Conservation (phyloP, 139 green algal species). For the Coccomyxa sp. region DNA sequence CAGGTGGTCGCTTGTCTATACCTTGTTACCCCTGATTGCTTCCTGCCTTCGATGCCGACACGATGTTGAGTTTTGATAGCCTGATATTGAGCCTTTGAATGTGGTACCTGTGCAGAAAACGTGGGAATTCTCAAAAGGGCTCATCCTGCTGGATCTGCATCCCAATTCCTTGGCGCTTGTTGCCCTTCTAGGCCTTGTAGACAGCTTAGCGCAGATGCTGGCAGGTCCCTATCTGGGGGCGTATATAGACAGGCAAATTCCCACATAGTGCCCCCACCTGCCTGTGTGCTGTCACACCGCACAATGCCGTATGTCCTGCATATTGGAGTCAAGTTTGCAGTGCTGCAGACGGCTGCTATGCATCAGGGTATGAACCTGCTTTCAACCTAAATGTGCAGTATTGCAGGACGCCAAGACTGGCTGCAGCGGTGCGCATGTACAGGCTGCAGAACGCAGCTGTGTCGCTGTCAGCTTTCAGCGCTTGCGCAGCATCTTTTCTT, state of each 20-base stretch:
- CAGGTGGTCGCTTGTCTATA: not conserved
- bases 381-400: too few species aligned
- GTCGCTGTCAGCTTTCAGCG: slow-evolving; percentile 34
- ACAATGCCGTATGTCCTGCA: too few species aligned
- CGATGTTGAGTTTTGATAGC: not conserved
- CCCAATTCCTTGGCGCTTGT: slow-evolving; percentile 13
- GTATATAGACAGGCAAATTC: slow-evolving; percentile 12
- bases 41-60: not conserved
- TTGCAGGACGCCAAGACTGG: slow-evolving; percentile 26
- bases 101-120: not conserved
- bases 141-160: slow-evolving; percentile 18
- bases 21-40: not conserved
- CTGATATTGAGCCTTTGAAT: not conserved
- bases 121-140: slow-evolving; percentile 11
- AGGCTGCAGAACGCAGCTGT: slow-evolving; percentile 62
- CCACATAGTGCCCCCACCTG: too few species aligned
- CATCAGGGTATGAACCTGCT: too few species aligned
- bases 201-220: slow-evolving; percentile 4
- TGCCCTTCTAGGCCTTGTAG: slow-evolving; percentile 5
- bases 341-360: too few species aligned
- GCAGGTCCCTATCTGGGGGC: not conserved
- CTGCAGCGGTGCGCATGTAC: slow-evolving; percentile 38
- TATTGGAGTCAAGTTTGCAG: too few species aligned
- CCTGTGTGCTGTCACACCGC: too few species aligned
- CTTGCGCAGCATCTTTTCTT: slow-evolving; percentile 19